A percentile compares a stretch with the other conserved stretches of the same genome.
Evolutionary conservation across 2,329 filamentous ascomycete species (phyloP).

Genomic region (Camptophora hylomeconis): DNA sequence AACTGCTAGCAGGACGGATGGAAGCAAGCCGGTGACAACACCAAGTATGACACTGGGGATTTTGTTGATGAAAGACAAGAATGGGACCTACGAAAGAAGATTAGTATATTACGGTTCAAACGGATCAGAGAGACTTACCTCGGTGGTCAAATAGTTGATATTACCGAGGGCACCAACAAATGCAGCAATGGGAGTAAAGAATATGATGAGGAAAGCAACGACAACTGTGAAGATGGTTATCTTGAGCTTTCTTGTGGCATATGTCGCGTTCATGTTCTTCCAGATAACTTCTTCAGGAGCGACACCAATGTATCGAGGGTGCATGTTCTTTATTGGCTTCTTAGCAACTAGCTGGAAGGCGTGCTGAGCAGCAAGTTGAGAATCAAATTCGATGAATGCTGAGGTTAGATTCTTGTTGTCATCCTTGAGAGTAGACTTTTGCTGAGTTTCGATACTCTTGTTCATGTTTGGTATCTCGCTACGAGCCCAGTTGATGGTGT

Average conservation of each 20-base stretch:
- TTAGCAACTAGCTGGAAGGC: slow-evolving; percentile 77
- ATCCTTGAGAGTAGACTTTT: slow-evolving; percentile 49
- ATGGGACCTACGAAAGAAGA: too few relatives aligned
- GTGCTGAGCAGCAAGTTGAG: slow-evolving; percentile 69
- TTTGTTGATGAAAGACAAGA: slow-evolving; percentile 60
- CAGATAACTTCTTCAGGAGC: slow-evolving; percentile 79
- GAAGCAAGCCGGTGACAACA: slow-evolving; percentile 71
- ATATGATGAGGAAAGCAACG: slow-evolving; percentile 66
- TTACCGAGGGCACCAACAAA: slow-evolving; percentile 82
- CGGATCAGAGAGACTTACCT: too few relatives aligned
- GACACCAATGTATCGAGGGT: slow-evolving; percentile 73
- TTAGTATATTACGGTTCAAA: too few relatives aligned
- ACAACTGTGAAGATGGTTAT: slow-evolving; percentile 55
- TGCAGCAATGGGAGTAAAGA: slow-evolving; percentile 67
- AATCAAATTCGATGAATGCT: slow-evolving; percentile 80
- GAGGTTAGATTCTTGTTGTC: slow-evolving; percentile 54
- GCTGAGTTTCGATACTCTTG: slow-evolving; percentile 55
- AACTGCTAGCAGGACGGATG: slow-evolving; percentile 63
- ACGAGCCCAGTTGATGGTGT: slow-evolving; percentile 53
- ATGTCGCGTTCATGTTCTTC: slow-evolving; percentile 65
- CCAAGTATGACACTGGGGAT: slow-evolving; percentile 61
- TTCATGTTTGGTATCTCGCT: slow-evolving; percentile 59
- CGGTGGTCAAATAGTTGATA: slow-evolving; percentile 49
- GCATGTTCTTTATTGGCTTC: slow-evolving; percentile 48
- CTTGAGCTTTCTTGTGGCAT: slow-evolving; percentile 44